Evolutionary conservation across 1,284 basidiomycete genomes (phyloP).

Genomic region (Tetrapyrgos nigripes): DNA sequence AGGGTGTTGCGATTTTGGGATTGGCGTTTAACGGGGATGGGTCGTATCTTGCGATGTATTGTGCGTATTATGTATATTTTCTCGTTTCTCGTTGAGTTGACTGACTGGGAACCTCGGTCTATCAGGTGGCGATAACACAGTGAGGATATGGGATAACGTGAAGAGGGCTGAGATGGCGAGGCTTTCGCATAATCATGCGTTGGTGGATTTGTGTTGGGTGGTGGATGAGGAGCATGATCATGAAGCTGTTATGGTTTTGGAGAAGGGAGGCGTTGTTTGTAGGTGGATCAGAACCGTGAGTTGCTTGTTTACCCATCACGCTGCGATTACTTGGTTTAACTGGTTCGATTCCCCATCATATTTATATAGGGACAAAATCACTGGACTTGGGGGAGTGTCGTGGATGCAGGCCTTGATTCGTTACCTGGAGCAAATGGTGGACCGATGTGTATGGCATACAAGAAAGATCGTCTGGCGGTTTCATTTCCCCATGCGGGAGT

Average conservation of each 20-base stretch:
- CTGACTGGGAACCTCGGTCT: constrained; percentile 3
- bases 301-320: no score
- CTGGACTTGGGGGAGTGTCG: constrained; percentile 63
- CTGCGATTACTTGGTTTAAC: no score
- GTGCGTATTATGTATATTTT: constrained; percentile 37
- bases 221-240: constrained; percentile 55
- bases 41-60: constrained; percentile 53
- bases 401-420: constrained; percentile 50
- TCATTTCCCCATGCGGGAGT: constrained; percentile 63
- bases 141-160: constrained; percentile 61
- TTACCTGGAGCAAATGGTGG: constrained; percentile 36
- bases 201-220: constrained; percentile 62
- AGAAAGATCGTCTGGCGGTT: constrained; percentile 62
- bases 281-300: constrained; percentile 63
- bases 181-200: constrained; percentile 42
- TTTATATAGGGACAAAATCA: constrained; percentile 50
- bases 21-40: constrained; percentile 56
- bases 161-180: constrained; percentile 50
- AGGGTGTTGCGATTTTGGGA: constrained; percentile 45
- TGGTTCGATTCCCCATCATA: no score
- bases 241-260: constrained; percentile 57
- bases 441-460: constrained; percentile 59
- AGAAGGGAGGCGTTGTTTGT: constrained; percentile 60
- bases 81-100: not conserved
- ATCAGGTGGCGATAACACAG: constrained; percentile 57